Conservation (phyloP, 1,139 yeast species). For the Yamadazyma conglobata region DNA sequence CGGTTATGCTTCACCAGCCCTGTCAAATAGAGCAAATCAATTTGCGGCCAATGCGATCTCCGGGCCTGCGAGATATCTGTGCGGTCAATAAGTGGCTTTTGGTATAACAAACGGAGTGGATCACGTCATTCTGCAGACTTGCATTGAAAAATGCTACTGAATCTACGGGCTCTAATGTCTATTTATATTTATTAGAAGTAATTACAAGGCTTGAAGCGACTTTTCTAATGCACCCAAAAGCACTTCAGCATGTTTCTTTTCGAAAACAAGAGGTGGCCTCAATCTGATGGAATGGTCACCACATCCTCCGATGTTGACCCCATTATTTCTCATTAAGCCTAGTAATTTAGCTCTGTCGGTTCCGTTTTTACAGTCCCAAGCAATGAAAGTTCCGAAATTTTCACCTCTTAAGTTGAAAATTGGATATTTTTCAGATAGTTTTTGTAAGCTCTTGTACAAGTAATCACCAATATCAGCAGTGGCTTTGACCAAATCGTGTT, state of each 20-base stretch:
- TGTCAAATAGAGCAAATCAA: too few species aligned
- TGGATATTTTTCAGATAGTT: conserved; percentile 52
- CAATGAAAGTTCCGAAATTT: conserved; percentile 72
- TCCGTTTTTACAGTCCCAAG: conserved; percentile 62
- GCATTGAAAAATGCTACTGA: too few species aligned
- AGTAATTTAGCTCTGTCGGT: conserved; percentile 58
- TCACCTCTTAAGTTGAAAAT: conserved; percentile 67
- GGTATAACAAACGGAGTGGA: too few species aligned
- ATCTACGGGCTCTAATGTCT: too few species aligned
- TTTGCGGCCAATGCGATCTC: too few species aligned
- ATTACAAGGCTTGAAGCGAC: conserved; percentile 7
- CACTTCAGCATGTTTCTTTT: conserved; percentile 71
- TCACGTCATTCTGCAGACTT: too few species aligned
- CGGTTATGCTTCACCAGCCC: too few species aligned
- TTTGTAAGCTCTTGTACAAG: conserved; percentile 51
- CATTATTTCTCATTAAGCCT: conserved; percentile 51
- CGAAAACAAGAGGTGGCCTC: conserved; percentile 74
- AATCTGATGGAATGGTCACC: conserved; percentile 71
- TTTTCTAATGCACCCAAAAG: conserved; percentile 47
- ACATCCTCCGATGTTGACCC: conserved; percentile 80
- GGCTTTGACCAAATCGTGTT: conserved; percentile 54
- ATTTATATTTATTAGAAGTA: too few species aligned
- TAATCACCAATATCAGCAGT: conserved; percentile 63
- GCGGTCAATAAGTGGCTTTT: too few species aligned
- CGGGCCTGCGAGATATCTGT: too few species aligned